phyloP scores from a whole-genome alignment of 192 early-diverging fungal species.

The Entomortierella beljakovae region DNA sequence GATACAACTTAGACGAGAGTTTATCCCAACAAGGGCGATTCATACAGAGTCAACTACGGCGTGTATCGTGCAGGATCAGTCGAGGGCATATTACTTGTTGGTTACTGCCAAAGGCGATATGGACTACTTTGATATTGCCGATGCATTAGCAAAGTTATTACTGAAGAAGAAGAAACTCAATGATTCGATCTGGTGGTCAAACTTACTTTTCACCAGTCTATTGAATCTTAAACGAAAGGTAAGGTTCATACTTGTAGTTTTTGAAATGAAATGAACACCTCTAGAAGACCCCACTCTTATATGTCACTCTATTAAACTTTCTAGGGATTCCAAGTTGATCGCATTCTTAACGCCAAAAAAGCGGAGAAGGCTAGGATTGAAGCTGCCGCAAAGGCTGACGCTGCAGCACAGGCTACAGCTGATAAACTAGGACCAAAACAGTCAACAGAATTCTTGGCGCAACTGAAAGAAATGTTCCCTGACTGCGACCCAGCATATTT shows the following conservation, averaged over 20 bases:
- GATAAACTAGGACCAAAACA: conserved; percentile 8
- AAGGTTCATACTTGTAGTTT: background rate
- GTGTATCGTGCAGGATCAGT: conserved; percentile 61
- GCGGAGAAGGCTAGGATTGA: conserved; percentile 35
- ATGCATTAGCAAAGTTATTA: conserved; percentile 73
- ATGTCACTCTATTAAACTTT: background rate
- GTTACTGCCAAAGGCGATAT: conserved; percentile 62
- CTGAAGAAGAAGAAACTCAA: conserved; percentile 77
- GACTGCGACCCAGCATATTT: conserved; percentile 71
- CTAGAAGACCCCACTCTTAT: background rate
- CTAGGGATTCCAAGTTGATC: conserved; percentile 66
- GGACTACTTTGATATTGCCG: conserved; percentile 87
- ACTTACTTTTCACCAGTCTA: conserved; percentile 78
- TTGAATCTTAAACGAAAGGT: conserved; percentile 73
- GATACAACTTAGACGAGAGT: conserved; percentile 69
- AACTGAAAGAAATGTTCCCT: conserved; percentile 71
- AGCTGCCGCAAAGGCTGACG: conserved; percentile 34
- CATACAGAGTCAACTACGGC: conserved; percentile 71
- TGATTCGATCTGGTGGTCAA: conserved; percentile 81
- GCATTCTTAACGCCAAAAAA: conserved; percentile 63
- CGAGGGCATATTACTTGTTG: conserved; percentile 51
- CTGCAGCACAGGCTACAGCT: conserved; percentile 27
- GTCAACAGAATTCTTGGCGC: conserved; percentile 36
- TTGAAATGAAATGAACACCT: too few species aligned
- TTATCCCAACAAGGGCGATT: conserved; percentile 53